Evolutionary conservation across 1,284 basidiomycete species (phyloP).

Genomic region (Irpex lacteus): DNA sequence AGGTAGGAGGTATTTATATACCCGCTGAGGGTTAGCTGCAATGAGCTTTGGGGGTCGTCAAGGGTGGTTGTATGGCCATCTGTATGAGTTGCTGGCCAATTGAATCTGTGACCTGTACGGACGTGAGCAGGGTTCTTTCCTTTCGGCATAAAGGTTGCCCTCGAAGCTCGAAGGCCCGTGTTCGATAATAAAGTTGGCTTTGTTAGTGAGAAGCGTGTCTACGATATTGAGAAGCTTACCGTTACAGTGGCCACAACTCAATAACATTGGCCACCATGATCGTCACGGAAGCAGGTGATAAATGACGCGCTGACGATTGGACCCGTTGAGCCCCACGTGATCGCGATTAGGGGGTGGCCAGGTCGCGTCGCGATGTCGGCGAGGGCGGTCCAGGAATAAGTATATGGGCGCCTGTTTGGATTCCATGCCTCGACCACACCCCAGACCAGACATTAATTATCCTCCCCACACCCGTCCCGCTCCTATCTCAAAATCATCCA

Average conservation of each 20-base stretch:
- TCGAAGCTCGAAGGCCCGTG: not conserved
- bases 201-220: no score
- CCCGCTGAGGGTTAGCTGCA: not conserved
- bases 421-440: conserved; percentile 3
- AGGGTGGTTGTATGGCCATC: not conserved
- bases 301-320: not conserved
- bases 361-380: not conserved
- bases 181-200: not conserved
- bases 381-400: not conserved
- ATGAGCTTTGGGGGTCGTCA: not conserved
- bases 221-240: not conserved
- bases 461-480: not conserved
- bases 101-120: no score
- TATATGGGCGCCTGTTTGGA: not conserved
- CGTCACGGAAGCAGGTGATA: not conserved
- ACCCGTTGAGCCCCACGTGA: not conserved
- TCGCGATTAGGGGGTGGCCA: not conserved
- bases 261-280: not conserved
- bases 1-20: not conserved
- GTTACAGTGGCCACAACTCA: not conserved
- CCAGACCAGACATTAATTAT: not conserved
- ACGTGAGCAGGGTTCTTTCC: not conserved
- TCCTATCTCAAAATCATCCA: not conserved
- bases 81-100: not conserved
- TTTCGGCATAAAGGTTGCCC: not conserved